Conservation (phyloP, 805 yeast species). For the Metschnikowia koreensis region DNA sequence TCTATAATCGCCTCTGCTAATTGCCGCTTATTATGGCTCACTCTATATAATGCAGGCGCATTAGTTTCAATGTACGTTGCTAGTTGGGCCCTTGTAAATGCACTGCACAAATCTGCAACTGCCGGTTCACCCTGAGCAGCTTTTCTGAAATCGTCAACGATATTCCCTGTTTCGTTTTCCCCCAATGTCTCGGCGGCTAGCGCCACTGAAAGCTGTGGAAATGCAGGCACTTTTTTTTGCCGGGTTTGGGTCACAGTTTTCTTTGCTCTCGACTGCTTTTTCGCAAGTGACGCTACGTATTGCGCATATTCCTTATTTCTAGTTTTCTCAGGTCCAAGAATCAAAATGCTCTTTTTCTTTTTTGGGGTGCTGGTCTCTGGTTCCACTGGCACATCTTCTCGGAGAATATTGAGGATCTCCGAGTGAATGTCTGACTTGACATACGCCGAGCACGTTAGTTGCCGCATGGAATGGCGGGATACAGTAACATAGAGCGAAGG, state of each 20-base stretch:
- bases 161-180: too few species aligned
- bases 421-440: conserved; percentile 1
- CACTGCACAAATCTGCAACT: conserved; percentile 5
- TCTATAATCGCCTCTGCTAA: conserved; percentile 29
- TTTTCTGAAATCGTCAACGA: background rate
- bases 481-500: too few species aligned
- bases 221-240: background rate
- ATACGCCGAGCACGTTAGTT: background rate
- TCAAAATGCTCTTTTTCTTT: conserved; percentile 13
- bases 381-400: background rate
- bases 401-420: conserved; percentile 8
- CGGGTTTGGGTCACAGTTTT: background rate
- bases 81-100: conserved; percentile 18
- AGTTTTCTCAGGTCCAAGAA: conserved; percentile 17
- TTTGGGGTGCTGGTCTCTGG: background rate
- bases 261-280: background rate
- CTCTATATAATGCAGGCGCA: background rate
- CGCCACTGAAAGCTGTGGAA: background rate
- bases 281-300: conserved; percentile 5
- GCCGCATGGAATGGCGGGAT: too few species aligned
- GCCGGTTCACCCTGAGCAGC: conserved; percentile 9
- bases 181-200: too few species aligned
- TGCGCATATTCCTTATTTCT: conserved; percentile 13
- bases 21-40: conserved; percentile 15
- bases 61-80: conserved; percentile 8